Evolutionary conservation across 106 monocot genomes (phyloP), one percentile per base, ranked within the genome.

Genomic region (Agapanthus africanus): DNA sequence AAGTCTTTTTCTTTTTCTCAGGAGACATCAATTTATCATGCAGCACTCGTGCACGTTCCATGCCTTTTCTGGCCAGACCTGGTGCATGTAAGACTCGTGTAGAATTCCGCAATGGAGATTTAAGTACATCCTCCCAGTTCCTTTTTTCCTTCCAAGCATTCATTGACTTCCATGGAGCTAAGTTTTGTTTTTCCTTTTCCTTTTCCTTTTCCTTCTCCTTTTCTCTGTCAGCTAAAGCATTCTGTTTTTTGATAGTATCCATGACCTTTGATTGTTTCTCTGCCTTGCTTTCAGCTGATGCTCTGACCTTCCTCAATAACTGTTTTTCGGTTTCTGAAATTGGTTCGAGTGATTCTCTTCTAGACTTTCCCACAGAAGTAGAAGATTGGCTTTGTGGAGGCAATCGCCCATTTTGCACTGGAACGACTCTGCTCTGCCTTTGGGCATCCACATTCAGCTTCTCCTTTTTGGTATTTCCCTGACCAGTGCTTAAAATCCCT

Each of bases 61-160:
- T 42, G 65, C 71, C 70, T 81, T 86, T 95, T 82, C 91, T 91
- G 60, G 81, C 70, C 62, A 86, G 26, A 69, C 85, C 75, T 64
- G 88, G 84, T 30, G 91, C 88, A 76, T 84, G 78, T 30, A 86
- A 88, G 57, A 80, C 69, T 41, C 84, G 70, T 37, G 85, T 80
- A 70, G 83, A 81, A 60, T 41, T 74, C 26, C 79, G 63, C 60
- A 79, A 14, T 63, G 95, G 86, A 66, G 91, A 95, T 78, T 85
- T 88, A 60, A 95, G 86, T 71, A 95, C 91, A 63, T 91, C 91
- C 67, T 88, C 91, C 95, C 88, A 95, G 65, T 95, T 91, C 64
- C 91, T 86, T 76, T 86, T 95, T 71, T 95, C 95, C 56, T 88
- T 95, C 95, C 95, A 95, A 70, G 95, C 95, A 88, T 95, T 82